Conservation (phyloP, 345 rosid species). For the Acer negundo region DNA sequence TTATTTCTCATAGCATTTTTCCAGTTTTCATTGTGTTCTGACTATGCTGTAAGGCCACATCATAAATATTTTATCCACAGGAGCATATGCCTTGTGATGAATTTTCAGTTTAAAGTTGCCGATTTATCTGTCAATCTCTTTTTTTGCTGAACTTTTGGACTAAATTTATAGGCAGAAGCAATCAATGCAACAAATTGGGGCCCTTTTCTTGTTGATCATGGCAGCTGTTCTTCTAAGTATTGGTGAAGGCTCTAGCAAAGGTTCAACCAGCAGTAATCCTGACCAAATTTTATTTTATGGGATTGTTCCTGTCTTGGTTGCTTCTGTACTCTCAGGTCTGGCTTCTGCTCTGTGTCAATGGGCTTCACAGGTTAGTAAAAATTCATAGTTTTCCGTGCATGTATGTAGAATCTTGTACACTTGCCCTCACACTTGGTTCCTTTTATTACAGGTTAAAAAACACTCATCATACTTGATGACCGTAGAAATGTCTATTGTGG, state of each 20-base stretch:
- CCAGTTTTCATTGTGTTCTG: background rate
- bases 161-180: slow-evolving; percentile 77
- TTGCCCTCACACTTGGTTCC: slow-evolving; percentile 4
- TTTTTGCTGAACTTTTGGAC: slow-evolving; percentile 12
- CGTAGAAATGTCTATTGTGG: slow-evolving; percentile 92
- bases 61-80: background rate
- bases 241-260: slow-evolving; percentile 93
- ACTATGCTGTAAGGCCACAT: background rate
- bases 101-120: background rate
- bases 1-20: background rate
- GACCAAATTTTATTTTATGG: slow-evolving; percentile 82
- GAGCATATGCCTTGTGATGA: background rate
- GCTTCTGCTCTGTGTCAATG: slow-evolving; percentile 95
- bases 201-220: slow-evolving; percentile 76
- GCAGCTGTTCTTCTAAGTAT: slow-evolving; percentile 92
- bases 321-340: slow-evolving; percentile 95
- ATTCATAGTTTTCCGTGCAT: background rate
- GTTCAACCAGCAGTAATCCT: slow-evolving; percentile 46
- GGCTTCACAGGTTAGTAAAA: slow-evolving; percentile 81
- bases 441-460: slow-evolving; percentile 72
- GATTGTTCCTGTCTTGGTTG: slow-evolving; percentile 88
- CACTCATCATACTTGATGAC: slow-evolving; percentile 97
- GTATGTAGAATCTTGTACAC: background rate
- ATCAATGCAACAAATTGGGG: slow-evolving; percentile 87
- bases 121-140: slow-evolving; percentile 7